Conservation (phyloP, 2,329 filamentous ascomycete genomes). For the Arthrobotrys sphaeroides region DNA sequence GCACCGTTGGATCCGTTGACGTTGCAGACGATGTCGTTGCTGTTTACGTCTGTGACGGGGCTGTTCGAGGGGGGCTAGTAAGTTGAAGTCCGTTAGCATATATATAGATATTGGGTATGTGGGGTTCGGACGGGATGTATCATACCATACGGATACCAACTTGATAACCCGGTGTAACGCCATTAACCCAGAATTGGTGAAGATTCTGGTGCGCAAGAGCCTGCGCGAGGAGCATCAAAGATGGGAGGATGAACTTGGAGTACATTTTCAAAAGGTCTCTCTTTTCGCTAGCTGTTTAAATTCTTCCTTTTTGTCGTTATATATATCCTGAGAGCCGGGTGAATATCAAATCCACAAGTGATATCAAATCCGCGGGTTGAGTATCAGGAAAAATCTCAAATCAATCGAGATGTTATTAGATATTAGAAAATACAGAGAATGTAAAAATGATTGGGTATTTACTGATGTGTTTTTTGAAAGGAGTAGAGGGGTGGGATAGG, state of each 20-base stretch:
- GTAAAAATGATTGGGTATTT: background rate
- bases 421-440: slow-evolving; percentile 18
- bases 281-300: background rate
- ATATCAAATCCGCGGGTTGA: slow-evolving; percentile 30
- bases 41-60: slow-evolving; percentile 46
- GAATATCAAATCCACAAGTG: slow-evolving; percentile 38
- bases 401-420: slow-evolving; percentile 32
- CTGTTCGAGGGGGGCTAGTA: slow-evolving; percentile 48
- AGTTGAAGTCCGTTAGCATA: background rate
- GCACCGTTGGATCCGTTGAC: slow-evolving; percentile 47
- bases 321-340: background rate
- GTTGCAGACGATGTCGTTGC: slow-evolving; percentile 50
- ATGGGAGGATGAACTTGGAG: slow-evolving; percentile 38
- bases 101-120: background rate
- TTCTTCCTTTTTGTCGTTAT: background rate
- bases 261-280: slow-evolving; percentile 21
- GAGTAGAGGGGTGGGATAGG: background rate
- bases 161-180: slow-evolving; percentile 55
- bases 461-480: background rate
- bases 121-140: too few relatives aligned
- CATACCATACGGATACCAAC: slow-evolving; percentile 55
- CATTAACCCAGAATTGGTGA: slow-evolving; percentile 63
- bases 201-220: slow-evolving; percentile 61
- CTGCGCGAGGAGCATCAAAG: slow-evolving; percentile 42
- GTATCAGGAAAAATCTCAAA: slow-evolving; percentile 18